These are phyloP conservation scores for Colletotrichum paranaense DNA, from an alignment of 2,329 filamentous ascomycete genomes.

Conservation along the genomic window DNA sequence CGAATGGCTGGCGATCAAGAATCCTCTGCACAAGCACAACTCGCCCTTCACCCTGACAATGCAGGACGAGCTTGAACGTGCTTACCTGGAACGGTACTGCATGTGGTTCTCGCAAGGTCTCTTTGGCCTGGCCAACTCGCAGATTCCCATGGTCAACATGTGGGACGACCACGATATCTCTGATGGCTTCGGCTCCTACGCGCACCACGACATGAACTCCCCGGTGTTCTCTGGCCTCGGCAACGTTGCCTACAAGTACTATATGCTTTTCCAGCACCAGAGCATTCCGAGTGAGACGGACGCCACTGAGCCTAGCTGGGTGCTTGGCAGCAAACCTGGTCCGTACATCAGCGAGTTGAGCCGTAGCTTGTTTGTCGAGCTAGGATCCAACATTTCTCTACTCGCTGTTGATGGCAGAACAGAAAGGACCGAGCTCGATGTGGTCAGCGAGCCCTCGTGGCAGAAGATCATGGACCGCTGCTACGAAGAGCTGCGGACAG, in stretches of 20 bases:
- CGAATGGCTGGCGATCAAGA: constrained; percentile 86
- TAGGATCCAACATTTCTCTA: constrained; percentile 84
- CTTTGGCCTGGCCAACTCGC: constrained; percentile 90
- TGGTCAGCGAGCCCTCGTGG: constrained; percentile 84
- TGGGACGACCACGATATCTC: constrained; percentile 96
- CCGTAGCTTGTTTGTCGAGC: constrained; percentile 84
- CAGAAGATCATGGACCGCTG: constrained; percentile 88
- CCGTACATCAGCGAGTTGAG: constrained; percentile 92
- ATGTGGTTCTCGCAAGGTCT: constrained; percentile 98
- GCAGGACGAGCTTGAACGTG: constrained; percentile 88
- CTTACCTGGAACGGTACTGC: constrained; percentile 89
- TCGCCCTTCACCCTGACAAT: constrained; percentile 83
- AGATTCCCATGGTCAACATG: constrained; percentile 99
- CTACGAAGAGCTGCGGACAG: constrained; percentile 83
- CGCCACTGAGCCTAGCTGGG: constrained; percentile 88
- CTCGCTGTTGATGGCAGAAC: constrained; percentile 92
- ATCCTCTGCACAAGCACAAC: constrained; percentile 82
- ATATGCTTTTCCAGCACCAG: constrained; percentile 98
- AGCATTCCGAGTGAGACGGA: constrained; percentile 85
- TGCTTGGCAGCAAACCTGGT: constrained; percentile 81
- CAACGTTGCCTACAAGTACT: constrained; percentile 96
- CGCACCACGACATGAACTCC: constrained; percentile 89
- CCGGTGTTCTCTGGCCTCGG: constrained; percentile 92
- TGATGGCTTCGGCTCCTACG: constrained; percentile 93
- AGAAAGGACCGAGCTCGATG: constrained; percentile 85